phyloP scores from a whole-genome alignment of 176 grass and related monocot species.

The Avena eriantha region DNA sequence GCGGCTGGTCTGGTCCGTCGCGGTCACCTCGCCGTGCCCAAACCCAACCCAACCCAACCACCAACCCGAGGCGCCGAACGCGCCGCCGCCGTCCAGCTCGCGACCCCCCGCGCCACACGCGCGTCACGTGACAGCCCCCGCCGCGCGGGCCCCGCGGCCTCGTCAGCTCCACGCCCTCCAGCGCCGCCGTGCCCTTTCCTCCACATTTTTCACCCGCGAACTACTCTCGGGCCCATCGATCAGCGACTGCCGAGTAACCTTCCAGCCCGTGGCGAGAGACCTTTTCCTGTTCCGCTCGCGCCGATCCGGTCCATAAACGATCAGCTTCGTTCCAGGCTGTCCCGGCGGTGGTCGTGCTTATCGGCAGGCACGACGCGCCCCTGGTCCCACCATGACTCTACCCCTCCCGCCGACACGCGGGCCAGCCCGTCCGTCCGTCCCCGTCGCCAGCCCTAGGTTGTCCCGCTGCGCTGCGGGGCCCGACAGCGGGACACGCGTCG shows the following conservation, averaged over 20 bases:
- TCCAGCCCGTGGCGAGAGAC: neutral
- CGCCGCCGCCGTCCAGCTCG: neutral
- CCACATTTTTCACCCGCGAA: neutral
- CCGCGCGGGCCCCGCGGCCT: conserved; percentile 31
- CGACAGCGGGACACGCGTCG: conserved; percentile 37
- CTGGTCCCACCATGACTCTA: neutral
- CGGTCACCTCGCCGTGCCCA: neutral
- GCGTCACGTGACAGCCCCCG: neutral
- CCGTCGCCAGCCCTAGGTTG: neutral
- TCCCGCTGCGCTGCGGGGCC: conserved; percentile 32
- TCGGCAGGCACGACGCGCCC: neutral
- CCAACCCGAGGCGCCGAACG: neutral
- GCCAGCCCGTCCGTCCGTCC: conserved; percentile 19
- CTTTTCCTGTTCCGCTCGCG: neutral
- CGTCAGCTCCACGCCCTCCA: conserved; percentile 34
- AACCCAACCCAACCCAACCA: neutral
- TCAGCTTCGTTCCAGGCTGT: conserved; percentile 38
- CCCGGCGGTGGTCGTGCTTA: conserved; percentile 42
- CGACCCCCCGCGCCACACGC: neutral
- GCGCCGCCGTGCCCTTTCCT: neutral
- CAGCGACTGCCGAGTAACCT: neutral
- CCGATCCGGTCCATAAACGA: conserved; percentile 23
- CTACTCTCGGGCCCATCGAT: neutral
- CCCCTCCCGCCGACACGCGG: conserved; percentile 17
- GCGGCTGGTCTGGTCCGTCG: neutral